Evolutionary conservation across 257 asterid genomes (phyloP), one percentile per base, ranked within the genome.

Genomic region (Paraleonurus japonicus): DNA sequence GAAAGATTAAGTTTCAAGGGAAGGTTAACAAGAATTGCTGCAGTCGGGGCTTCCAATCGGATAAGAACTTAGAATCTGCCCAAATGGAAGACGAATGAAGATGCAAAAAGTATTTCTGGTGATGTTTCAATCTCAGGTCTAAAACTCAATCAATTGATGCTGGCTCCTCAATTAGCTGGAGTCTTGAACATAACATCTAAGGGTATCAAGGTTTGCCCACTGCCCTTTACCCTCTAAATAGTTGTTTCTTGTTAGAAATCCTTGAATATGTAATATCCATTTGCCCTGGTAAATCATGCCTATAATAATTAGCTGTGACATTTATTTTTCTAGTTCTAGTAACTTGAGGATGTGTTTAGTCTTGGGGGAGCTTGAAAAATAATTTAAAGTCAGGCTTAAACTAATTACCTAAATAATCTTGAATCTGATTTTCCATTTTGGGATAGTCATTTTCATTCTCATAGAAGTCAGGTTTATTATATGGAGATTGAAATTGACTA

Each of bases 141-240:
- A 65, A 95, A 95, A 79, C 96, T 95, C 70, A 95, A 95, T 87
- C 99, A 95, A 77, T 77, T 95, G 85, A 91, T 87, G 96, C 81
- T 95, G 87, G 99, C 99, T 77, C 99, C 99, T 76, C 99, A 95
- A 79, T 82, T 95, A 80, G 87, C 93, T 83, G 99, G 99, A 74
- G 86, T 79, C 55, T 75, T 95, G 75, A 89, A 85, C 84, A 85
- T 95, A 71, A 83, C 92, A 64, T 78, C 85, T 1, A 75, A 79
- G 67, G 95, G 98, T 75, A 78, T 95, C 58, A 95, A 89, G 98
- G 99, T 95, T 63, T 71, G 86, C 79, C 67, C 28, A 35, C 68
- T 22, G 63, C 78, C 19, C 69, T 71, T 70, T 70, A 7, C 66
- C 75, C 73, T 65, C 17, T 73, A 55, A 35, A 10, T 68, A 27